A percentile compares a stretch with the other conserved stretches of the same genome.
phyloP scores from a whole-genome alignment of 352 stramenopile species.

The Phytophthora melonis region DNA sequence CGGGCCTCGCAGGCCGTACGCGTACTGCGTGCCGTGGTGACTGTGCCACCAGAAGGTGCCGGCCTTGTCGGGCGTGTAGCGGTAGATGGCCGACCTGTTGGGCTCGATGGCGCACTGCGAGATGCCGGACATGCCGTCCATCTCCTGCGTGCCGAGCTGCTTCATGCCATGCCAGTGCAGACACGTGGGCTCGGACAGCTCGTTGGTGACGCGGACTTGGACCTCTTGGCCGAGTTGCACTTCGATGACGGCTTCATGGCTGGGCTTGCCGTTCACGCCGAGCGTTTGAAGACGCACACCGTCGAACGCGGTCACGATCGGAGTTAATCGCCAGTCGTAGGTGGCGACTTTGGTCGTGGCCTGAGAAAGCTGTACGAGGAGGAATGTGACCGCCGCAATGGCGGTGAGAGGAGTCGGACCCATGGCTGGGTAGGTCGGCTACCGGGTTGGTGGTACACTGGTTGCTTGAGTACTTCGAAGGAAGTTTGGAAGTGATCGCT shows the following conservation, averaged over 20 bases:
- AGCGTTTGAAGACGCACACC: background rate
- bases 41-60: slow-evolving; percentile 53
- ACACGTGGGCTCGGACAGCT: background rate
- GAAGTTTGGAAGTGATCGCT: background rate
- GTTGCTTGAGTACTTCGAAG: background rate
- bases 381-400: background rate
- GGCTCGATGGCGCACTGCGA: slow-evolving; percentile 46
- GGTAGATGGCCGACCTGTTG: slow-evolving; percentile 33
- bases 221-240: background rate
- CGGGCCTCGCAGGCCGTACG: slow-evolving; percentile 41
- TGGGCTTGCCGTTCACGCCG: background rate
- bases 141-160: background rate
- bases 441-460: background rate
- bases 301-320: background rate
- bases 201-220: background rate
- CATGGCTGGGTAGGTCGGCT: background rate
- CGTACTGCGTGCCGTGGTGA: slow-evolving; percentile 42
- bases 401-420: background rate
- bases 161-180: background rate
- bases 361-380: background rate
- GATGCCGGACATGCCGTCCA: slow-evolving; percentile 28
- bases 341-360: background rate
- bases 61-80: slow-evolving; percentile 40
- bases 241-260: background rate
- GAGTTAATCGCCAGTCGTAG: background rate